These are phyloP conservation scores for Capsella bursapastoris DNA, from an alignment of 345 rosid genomes.

Conservation along the genomic window DNA sequence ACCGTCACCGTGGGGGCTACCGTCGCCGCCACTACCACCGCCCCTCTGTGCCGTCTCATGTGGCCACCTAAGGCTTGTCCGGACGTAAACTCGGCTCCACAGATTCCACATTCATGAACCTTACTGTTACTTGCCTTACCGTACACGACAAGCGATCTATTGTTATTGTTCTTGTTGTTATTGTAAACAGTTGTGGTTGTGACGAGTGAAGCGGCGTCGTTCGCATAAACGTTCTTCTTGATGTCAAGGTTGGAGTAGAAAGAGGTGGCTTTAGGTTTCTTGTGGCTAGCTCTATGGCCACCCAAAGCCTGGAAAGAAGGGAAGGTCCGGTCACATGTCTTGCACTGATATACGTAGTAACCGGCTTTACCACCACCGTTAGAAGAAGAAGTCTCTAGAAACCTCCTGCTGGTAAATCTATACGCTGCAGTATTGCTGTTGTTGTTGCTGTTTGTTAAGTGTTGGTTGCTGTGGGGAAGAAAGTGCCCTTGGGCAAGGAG, in stretches of 20 bases:
- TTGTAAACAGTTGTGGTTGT: conserved; percentile 53
- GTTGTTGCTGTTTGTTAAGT: conserved; percentile 13
- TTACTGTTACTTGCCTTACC: conserved; percentile 46
- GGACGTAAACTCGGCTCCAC: conserved; percentile 86
- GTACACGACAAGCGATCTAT: conserved; percentile 30
- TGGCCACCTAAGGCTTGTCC: conserved; percentile 99
- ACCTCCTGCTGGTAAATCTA: conserved; percentile 68
- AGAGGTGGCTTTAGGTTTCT: conserved; percentile 65
- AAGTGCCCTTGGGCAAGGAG: conserved; percentile 76
- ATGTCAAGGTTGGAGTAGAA: conserved; percentile 36
- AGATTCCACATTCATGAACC: conserved; percentile 87
- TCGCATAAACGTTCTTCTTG: conserved; percentile 48
- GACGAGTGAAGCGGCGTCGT: conserved; percentile 58
- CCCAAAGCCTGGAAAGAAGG: conserved; percentile 97
- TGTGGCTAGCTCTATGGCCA: conserved; percentile 97
- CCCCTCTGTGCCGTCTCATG: conserved; percentile 86
- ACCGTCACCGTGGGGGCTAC: conserved; percentile 27
- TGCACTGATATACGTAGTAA: conserved; percentile 82
- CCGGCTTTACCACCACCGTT: conserved; percentile 61
- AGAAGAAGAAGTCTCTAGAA: conserved; percentile 59
- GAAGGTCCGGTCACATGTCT: conserved; percentile 79
- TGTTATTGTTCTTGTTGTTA: conserved; percentile 38
- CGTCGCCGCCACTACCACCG: conserved; percentile 22
- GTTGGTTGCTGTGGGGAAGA: conserved; percentile 29
- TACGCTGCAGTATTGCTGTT: conserved; percentile 22